Base-by-base conservation (phyloP, 257 asterid genomes). In the Solanum dulcamara region DNA sequence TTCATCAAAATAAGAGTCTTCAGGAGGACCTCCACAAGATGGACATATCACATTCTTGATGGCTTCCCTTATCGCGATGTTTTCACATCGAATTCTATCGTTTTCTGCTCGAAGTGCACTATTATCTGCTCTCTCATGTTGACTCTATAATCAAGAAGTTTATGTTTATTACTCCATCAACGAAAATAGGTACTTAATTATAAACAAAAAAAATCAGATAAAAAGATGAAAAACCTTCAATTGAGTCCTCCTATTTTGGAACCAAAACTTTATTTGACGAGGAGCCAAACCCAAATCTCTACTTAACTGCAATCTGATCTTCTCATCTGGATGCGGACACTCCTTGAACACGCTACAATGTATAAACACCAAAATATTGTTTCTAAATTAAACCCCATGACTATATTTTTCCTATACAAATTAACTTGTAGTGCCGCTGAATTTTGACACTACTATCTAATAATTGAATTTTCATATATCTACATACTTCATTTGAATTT, bases 201-300 rank as follows among this genome's bases (percentile, higher is more conserved):
- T 6, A 48, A 4, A 10, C 13, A 10, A 28, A 40, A 71, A 1
- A 20, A 40, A 40, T 7, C 2, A 11, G 35, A 14, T n/a, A n/a
- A 80, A 17, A 1, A 51, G 38, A 15, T 35, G 44, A 5, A 71
- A 15, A 12, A 95, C 99, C 99, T 97, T 97, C 96, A 92, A 92
- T 70, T 97, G 99, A 62, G 99, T 97, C 88, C 99, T 91, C 6
- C 98, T 87, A 72, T 97, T 97, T 86, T 97, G 99, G 89, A 97
- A 97, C 99, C 99, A 97, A 84, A 97, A 97, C 87, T 97, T 97
- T 89, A 97, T 94, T 88, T 97, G 99, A 11, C 98, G 89, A 28
- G 99, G 98, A 88, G 94, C 95, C 87, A 95, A 91, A 14, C 92
- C 92, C 84, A 95, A 87, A 88, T 97, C 99, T 77, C 95, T 92